These are phyloP conservation scores for Esteya vermicola DNA, from an alignment of 2,329 filamentous ascomycete species.

Conservation along the genomic window DNA sequence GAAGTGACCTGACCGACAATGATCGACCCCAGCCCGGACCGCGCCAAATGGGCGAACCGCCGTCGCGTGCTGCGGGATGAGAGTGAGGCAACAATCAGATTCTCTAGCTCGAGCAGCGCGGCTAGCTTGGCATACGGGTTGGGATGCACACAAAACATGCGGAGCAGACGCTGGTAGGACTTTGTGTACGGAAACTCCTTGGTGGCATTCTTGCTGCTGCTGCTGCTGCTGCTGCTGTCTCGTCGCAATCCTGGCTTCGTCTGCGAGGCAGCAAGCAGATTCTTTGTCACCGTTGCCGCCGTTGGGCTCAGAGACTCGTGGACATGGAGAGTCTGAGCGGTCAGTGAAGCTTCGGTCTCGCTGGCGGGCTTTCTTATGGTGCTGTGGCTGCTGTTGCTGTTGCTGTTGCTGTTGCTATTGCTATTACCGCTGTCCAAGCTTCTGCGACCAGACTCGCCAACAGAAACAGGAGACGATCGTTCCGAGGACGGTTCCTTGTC, in stretches of 20 bases:
- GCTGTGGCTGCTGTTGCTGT: too few species aligned
- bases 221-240: conserved; percentile 2
- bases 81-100: conserved; percentile 64
- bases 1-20: conserved; percentile 2
- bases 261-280: neutral
- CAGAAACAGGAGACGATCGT: too few species aligned
- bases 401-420: conserved; percentile 5
- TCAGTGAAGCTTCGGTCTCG: conserved; percentile 29
- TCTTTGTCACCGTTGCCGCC: neutral
- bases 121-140: conserved; percentile 80
- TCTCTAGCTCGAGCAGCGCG: conserved; percentile 68
- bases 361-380: too few species aligned
- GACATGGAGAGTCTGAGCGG: too few species aligned
- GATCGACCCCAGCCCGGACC: conserved; percentile 9
- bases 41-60: conserved; percentile 21
- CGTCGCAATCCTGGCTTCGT: neutral
- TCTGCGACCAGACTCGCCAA: neutral
- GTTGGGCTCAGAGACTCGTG: too few species aligned
- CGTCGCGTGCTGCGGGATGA: conserved; percentile 34
- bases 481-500: too few species aligned
- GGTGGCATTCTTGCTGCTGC: conserved; percentile 18
- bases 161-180: conserved; percentile 66
- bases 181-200: conserved; percentile 64
- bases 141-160: conserved; percentile 77
- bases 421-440: neutral